phyloP scores from a whole-genome alignment of 306 rosid genomes.

The Quillaja saponaria region DNA sequence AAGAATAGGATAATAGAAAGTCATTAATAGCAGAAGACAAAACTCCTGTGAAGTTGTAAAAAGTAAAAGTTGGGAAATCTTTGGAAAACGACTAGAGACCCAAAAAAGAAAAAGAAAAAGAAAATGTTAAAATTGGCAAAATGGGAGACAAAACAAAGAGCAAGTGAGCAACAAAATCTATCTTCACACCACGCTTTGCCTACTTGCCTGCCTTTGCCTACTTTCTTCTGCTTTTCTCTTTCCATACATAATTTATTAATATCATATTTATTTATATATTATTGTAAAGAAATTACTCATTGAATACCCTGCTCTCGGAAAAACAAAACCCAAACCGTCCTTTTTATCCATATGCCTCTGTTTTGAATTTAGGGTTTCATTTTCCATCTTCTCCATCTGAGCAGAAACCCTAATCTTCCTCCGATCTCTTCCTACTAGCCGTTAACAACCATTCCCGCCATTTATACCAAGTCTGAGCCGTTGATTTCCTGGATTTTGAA shows the following conservation, averaged over 20 bases:
- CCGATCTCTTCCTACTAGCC: constrained; percentile 58
- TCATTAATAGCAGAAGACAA: too few species aligned
- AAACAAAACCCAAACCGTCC: constrained; percentile 45
- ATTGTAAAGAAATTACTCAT: constrained; percentile 38
- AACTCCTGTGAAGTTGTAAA: too few species aligned
- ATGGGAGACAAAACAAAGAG: neutral
- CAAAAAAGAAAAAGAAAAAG: too few species aligned
- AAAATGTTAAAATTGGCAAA: too few species aligned
- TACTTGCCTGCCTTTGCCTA: constrained; percentile 9
- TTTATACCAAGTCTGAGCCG: constrained; percentile 31
- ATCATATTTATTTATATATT: constrained; percentile 28
- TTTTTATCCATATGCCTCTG: constrained; percentile 18
- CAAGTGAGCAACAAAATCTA: neutral
- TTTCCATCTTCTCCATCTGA: constrained; percentile 40
- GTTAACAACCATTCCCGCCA: constrained; percentile 71
- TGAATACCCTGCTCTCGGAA: constrained; percentile 53
- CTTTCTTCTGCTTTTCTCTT: neutral
- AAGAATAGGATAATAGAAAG: too few species aligned
- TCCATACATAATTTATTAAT: constrained; percentile 11
- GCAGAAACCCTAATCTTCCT: constrained; percentile 28
- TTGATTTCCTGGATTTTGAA: constrained; percentile 39
- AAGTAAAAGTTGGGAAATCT: constrained; percentile 27
- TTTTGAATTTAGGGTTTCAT: constrained; percentile 82
- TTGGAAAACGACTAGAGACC: constrained; percentile 14
- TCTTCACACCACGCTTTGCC: neutral